A percentile compares a stretch with the other conserved stretches of the same genome.
These are phyloP conservation scores for Gossypium herbaceum DNA, from an alignment of 345 rosid genomes.

Conservation along the genomic window DNA sequence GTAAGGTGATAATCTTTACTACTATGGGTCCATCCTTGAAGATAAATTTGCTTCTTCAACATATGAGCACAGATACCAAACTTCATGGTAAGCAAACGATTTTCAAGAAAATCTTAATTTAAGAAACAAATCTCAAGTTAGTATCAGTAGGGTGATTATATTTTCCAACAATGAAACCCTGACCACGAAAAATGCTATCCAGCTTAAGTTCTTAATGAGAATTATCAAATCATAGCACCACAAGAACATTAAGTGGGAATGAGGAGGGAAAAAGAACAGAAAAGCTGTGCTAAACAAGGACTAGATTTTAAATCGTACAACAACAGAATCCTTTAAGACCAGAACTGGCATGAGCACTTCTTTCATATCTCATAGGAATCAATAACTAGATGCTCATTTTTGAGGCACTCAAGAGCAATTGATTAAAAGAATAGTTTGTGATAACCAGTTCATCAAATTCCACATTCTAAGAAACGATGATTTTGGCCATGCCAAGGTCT, in stretches of 20 bases:
- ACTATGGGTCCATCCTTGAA: neutral
- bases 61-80: neutral
- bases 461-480: neutral
- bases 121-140: neutral
- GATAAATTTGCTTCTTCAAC: conserved; percentile 5
- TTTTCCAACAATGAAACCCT: neutral
- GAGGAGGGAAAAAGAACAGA: neutral
- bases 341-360: neutral
- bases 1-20: neutral
- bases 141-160: neutral
- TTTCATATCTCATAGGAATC: neutral
- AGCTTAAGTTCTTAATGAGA: neutral
- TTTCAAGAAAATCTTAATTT: neutral
- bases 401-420: neutral
- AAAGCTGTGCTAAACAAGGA: neutral
- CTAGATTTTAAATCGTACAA: neutral
- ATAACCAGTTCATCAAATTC: neutral
- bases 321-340: neutral
- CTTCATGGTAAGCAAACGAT: neutral
- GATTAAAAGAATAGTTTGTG: neutral
- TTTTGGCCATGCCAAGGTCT: neutral
- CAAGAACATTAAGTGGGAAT: neutral
- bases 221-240: neutral
- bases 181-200: neutral
- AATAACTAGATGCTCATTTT: neutral